Conservation (phyloP, 2,329 filamentous ascomycete genomes). For the Cladosporium cucumerinum region DNA sequence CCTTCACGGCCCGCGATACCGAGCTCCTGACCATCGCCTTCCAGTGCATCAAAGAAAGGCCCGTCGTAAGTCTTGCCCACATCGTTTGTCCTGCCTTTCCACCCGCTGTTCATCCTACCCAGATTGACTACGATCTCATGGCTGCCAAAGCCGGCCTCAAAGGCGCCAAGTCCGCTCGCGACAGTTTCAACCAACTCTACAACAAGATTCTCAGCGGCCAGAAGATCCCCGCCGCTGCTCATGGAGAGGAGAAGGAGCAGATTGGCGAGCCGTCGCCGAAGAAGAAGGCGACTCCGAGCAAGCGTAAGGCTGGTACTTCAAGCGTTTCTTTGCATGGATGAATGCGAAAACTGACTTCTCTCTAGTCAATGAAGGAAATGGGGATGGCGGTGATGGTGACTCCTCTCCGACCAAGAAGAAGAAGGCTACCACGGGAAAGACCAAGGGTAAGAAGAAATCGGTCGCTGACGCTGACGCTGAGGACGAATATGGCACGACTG, state of each 20-base stretch:
- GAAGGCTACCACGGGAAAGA: slow-evolving; percentile 2
- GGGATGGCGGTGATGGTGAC: background rate
- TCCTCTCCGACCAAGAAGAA: background rate
- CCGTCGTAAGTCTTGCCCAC: background rate
- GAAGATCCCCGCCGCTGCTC: background rate
- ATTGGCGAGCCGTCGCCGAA: background rate
- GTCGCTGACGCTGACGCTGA: background rate
- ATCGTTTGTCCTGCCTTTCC: background rate
- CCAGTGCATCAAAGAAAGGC: slow-evolving; percentile 2
- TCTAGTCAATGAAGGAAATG: background rate
- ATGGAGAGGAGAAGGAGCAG: background rate
- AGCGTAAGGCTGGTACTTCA: background rate
- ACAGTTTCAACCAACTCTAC: slow-evolving; percentile 3
- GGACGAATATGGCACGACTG: background rate
- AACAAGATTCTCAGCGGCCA: slow-evolving; percentile 4
- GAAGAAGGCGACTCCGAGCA: background rate
- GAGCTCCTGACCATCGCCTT: slow-evolving; percentile 7
- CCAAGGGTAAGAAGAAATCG: background rate
- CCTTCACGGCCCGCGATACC: slow-evolving; percentile 3
- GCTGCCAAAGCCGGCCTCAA: slow-evolving; percentile 4
- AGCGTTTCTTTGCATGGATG: background rate
- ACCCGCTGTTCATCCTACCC: background rate
- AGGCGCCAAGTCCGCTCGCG: slow-evolving; percentile 14
- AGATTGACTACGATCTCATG: slow-evolving; percentile 15
- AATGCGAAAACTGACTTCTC: too few relatives aligned